A percentile compares a stretch with the other conserved stretches of the same genome.
Conservation (phyloP, 2,329 filamentous ascomycete genomes). For the Diplodia corticola region DNA sequence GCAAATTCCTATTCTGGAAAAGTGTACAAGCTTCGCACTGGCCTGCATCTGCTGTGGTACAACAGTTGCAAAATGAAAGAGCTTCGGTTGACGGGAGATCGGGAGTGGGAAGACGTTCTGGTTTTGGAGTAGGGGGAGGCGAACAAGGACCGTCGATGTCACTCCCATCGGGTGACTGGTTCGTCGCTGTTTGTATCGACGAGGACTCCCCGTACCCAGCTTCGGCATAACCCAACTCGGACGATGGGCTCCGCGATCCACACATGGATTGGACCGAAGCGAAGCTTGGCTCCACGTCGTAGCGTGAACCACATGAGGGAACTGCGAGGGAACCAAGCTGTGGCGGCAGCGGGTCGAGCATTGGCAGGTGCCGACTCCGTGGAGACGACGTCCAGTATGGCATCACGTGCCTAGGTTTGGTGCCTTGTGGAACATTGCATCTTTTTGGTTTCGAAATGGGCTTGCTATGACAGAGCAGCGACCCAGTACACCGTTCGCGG, state of each 20-base stretch:
- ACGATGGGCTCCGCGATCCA: not conserved
- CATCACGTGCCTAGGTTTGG: not conserved
- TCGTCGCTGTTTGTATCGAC: not conserved
- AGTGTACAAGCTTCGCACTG: constrained; percentile 27
- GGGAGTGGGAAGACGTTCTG: constrained; percentile 36
- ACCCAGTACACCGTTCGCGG: not conserved
- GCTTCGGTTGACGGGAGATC: constrained; percentile 35
- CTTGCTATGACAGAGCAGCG: not conserved
- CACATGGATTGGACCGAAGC: not conserved
- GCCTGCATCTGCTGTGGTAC: constrained; percentile 20
- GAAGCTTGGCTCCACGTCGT: not conserved
- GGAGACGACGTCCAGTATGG: not conserved
- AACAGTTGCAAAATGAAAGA: constrained; percentile 38
- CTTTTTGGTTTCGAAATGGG: not conserved
- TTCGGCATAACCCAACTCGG: not conserved
- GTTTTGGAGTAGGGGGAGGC: constrained; percentile 35
- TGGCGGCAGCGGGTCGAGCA: not conserved
- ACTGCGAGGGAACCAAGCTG: not conserved
- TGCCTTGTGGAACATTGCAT: not conserved
- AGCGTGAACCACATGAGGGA: not conserved
- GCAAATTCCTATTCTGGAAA: constrained; percentile 25
- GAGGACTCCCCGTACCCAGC: not conserved
- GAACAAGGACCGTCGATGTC: not conserved
- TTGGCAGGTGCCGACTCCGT: not conserved
- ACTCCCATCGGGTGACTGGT: not conserved